Evolutionary conservation across 2,329 filamentous ascomycete species (phyloP).

Genomic region (Dactylonectria macrodidyma): DNA sequence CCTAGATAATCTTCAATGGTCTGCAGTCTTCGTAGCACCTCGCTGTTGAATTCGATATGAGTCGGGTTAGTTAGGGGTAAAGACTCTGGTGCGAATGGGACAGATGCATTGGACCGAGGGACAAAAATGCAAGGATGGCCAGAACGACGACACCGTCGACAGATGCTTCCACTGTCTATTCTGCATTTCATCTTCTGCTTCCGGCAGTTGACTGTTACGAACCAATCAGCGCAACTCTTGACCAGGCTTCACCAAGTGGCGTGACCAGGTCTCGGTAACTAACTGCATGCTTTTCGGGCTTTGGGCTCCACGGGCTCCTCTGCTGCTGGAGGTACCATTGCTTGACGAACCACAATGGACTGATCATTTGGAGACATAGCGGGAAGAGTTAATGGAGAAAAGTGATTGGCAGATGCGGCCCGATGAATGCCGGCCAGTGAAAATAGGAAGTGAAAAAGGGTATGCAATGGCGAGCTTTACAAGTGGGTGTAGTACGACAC

Average conservation of each 20-base stretch:
- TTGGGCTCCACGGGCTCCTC: slow-evolving; percentile 6
- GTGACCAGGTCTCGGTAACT: not conserved
- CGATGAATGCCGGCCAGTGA: not conserved
- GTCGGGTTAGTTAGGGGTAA: slow-evolving; percentile 10
- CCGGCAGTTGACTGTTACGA: slow-evolving; percentile 19
- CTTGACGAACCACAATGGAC: not conserved
- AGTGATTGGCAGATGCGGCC: not conserved
- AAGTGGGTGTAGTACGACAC: not conserved
- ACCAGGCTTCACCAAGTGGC: not conserved
- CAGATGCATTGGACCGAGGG: slow-evolving; percentile 18
- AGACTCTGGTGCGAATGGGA: not conserved
- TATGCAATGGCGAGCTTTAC: not conserved
- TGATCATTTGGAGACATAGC: slow-evolving; percentile 13
- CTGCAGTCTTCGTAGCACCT: slow-evolving; percentile 11
- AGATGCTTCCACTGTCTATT: slow-evolving; percentile 18
- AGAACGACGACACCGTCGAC: slow-evolving; percentile 16
- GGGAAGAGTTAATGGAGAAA: not conserved
- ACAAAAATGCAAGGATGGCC: slow-evolving; percentile 22
- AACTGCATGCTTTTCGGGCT: slow-evolving; percentile 21
- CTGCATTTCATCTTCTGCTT: slow-evolving; percentile 29
- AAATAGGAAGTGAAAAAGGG: not conserved
- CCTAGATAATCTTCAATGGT: slow-evolving; percentile 21
- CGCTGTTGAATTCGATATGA: slow-evolving; percentile 21
- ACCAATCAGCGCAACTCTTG: not conserved
- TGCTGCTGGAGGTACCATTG: not conserved